Base-by-base conservation (phyloP, 345 rosid species). In the Linum trigynum region DNA sequence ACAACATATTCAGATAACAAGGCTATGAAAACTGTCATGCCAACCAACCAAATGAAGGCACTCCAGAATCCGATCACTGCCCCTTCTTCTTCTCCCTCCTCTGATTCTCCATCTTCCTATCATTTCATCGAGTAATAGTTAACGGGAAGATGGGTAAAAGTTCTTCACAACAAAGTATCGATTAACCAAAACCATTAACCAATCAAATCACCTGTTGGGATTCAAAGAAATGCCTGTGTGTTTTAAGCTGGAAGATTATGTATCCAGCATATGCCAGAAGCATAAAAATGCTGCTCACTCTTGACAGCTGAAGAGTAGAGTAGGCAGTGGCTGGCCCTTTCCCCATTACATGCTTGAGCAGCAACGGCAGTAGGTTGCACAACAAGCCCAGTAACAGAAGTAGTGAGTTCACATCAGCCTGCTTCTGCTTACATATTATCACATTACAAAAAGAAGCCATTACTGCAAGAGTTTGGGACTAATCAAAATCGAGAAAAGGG, bases 271-370 rank as follows among this genome's bases (percentile, higher is more conserved):
- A 89, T 41, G 90, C 89, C 10, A 86, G 42, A 45, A 92, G 91
- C 92, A 89, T 92, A n/a, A 79, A 59, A 38, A 86, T 75, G 86
- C 98, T 87, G 78, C 97, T 84, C 32, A 78, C 86, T 82, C 98
- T 81, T 0, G 98, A 92, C 74, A 92, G 67, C 43, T 75, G 73
- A 57, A 92, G 87, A 14, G 74, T 75, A 64, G 57, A 70, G 40
- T 67, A 69, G 48, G 77, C 71, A 57, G 51, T 65, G 38, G 65
- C 67, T 39, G 57, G 61, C 55, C 67, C 79, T 0, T 85, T 62
- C 12, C 59, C 77, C 5, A 59, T 68, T 16, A 87, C 80, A 53
- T 75, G 77, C 77, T 78, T 78, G 64, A 84, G 68, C 80, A 87
- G 53, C 76, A 92, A 61, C 50, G 98, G 98, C 75, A 89, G 56